These are phyloP conservation scores for Pisolithus sp. DNA, from an alignment of 768 basidiomycete species.

Conservation along the genomic window DNA sequence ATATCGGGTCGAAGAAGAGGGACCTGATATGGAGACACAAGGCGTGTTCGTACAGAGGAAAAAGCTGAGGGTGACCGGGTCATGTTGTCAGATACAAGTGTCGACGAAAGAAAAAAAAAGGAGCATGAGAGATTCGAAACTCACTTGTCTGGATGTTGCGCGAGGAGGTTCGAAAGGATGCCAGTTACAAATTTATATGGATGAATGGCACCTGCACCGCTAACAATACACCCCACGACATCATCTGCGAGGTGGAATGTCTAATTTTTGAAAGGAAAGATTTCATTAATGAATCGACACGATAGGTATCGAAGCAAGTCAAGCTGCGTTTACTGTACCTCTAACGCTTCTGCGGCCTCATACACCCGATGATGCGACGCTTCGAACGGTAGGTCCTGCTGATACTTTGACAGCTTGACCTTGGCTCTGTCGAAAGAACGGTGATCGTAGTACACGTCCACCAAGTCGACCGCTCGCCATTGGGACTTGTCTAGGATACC, in stretches of 20 bases:
- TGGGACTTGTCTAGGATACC: conserved; percentile 47
- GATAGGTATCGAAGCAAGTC: conserved; percentile 16
- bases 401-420: conserved; percentile 37
- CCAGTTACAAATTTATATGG: conserved; percentile 67
- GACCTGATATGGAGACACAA: conserved; percentile 44
- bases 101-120: too few species aligned
- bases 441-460: conserved; percentile 48
- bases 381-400: conserved; percentile 45
- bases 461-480: conserved; percentile 49
- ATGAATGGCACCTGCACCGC: conserved; percentile 55
- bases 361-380: conserved; percentile 27
- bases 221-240: conserved; percentile 45
- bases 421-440: conserved; percentile 38
- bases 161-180: conserved; percentile 47
- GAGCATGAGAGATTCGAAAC: conserved; percentile 6
- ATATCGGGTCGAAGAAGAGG: conserved; percentile 16
- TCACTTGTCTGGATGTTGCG: conserved; percentile 41
- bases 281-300: not conserved
- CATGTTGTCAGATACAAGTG: too few species aligned
- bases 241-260: conserved; percentile 39
- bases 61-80: conserved; percentile 41
- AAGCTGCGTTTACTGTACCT: conserved; percentile 12
- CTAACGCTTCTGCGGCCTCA: conserved; percentile 28
- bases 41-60: conserved; percentile 54
- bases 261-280: conserved; percentile 25